These are phyloP conservation scores for Amaranthus hypochondriacus DNA, from an alignment of 148 eudicot species.

Conservation along the genomic window DNA sequence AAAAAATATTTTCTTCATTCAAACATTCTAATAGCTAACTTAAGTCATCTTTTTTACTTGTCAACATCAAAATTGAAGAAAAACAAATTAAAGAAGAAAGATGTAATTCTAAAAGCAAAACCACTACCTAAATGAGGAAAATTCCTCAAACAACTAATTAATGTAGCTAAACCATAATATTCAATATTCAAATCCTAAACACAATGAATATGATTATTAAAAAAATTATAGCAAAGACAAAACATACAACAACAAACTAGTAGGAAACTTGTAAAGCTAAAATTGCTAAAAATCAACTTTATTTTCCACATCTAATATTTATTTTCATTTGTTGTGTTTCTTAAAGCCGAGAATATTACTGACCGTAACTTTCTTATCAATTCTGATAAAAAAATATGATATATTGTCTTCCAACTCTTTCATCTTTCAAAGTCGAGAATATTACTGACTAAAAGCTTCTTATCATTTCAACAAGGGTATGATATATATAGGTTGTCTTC, in stretches of 20 bases:
- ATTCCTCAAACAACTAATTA: neutral
- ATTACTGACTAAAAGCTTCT: no score
- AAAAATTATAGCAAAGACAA: conserved; percentile 2
- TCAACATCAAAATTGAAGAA: neutral
- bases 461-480: no score
- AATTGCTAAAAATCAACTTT: conserved; percentile 27
- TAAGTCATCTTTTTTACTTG: no score
- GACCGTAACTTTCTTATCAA: no score
- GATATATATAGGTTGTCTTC: no score
- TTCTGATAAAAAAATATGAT: no score
- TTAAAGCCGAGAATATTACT: no score
- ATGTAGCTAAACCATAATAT: conserved; percentile 1
- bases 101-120: conserved; percentile 6
- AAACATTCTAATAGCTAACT: no score
- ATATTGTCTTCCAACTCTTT: no score
- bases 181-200: neutral
- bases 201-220: neutral
- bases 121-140: conserved; percentile 1
- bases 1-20: no score
- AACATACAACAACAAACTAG: conserved; percentile 12
- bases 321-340: no score
- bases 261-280: conserved; percentile 30
- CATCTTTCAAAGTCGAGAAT: no score
- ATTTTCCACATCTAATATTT: neutral
- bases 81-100: neutral